Evolutionary conservation across 495 filamentous ascomycete species (phyloP), one percentile per base, ranked within the genome.

Genomic region (Neurospora sublineolata): DNA sequence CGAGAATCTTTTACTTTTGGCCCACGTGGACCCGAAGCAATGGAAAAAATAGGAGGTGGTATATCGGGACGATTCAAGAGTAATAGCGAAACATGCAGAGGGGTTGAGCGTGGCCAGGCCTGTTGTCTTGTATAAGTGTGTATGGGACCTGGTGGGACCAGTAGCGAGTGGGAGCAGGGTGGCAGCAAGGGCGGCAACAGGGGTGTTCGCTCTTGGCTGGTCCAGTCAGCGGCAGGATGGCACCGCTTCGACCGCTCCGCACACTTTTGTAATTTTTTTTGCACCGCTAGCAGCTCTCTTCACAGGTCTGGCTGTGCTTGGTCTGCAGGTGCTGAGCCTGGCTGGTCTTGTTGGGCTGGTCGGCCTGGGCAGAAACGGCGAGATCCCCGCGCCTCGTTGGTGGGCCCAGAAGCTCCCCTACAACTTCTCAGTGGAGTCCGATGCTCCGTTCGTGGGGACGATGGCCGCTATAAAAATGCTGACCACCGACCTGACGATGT

Each of bases 31-130:
- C 41, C 67, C 70, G 67, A 44, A 70, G 37, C 52, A 71, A 44
- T 64, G 33, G 69, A 75, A 60, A 60, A 73, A 77, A 74, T 71
- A 72, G 77, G 73, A 72, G 75, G 75, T 73, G 75, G 68, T 73
- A 71, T 71, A 73, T 75, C 71, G 67, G 69, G 52, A 60, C 52
- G 27, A 60, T 14, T 60, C 52, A 30, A 60, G 52, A 60, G 12
- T 33, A 60, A 33, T 14, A 60, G 44, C 44, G 74, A 58, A 52
- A 74, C 46, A 68, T 68, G 67, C 37, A 69, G 76, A 77, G 78
- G 78, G 78, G 75, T 76, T 64, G 76, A 42, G 76, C 71, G 68
- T 72, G 70, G 73, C 71, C 27, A 60, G 52, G 52, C 52, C 52
- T 60, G 27, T 14, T 33, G 52, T 60, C 52, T 68, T 77, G 68